Conservation (phyloP, 208 protist genomes). For the Jaenimonas drosophilae region DNA sequence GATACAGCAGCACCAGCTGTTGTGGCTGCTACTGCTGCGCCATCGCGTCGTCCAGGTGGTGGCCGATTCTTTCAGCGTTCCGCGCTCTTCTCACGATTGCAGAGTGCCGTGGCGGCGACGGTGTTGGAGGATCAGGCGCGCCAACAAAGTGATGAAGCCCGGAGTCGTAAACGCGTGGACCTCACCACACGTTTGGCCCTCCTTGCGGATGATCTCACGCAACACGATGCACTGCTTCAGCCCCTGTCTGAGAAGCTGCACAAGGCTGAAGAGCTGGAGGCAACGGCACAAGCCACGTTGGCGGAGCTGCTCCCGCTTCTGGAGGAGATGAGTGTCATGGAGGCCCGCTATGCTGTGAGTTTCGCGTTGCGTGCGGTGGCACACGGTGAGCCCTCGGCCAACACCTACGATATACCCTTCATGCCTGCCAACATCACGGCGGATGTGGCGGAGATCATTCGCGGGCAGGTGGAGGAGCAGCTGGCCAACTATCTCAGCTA, state of each 20-base stretch:
- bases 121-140: slow-evolving; percentile 37
- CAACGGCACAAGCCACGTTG: slow-evolving; percentile 10
- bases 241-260: slow-evolving; percentile 42
- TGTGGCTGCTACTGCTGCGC: not conserved
- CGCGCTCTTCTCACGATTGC: too few species aligned
- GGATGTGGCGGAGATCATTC: slow-evolving; percentile 49
- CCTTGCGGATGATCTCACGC: slow-evolving; percentile 38
- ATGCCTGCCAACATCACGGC: slow-evolving; percentile 40
- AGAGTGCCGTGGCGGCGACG: too few species aligned
- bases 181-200: slow-evolving; percentile 41
- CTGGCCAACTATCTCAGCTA: slow-evolving; percentile 63
- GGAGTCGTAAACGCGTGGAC: slow-evolving; percentile 51
- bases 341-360: slow-evolving; percentile 43
- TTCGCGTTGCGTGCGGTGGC: slow-evolving; percentile 51
- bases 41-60: not conserved
- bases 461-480: slow-evolving; percentile 53
- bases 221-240: slow-evolving; percentile 29
- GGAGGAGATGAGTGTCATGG: slow-evolving; percentile 51
- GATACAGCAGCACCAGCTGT: too few species aligned
- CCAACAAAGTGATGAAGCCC: slow-evolving; percentile 21
- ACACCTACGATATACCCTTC: slow-evolving; percentile 37
- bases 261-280: slow-evolving; percentile 15
- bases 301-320: slow-evolving; percentile 22
- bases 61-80: too few species aligned
- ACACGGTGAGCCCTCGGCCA: slow-evolving; percentile 3